Conservation (phyloP, 257 asterid species). For the Forsythia viridissima region DNA sequence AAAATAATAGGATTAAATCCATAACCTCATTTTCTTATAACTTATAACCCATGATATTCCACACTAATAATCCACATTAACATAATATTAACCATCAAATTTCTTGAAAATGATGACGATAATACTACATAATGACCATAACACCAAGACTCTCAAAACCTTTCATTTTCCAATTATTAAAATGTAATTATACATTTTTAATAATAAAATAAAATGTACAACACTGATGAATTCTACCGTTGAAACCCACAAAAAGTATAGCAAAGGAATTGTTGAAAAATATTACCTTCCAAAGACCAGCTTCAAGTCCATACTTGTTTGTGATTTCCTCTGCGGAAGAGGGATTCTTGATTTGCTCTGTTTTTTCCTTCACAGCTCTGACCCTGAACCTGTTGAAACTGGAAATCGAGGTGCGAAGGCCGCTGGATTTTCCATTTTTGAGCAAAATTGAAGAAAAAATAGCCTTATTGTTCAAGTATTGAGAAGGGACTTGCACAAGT, state of each 20-base stretch:
- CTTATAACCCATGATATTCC: too few species aligned
- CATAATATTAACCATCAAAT: too few species aligned
- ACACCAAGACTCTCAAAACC: too few species aligned
- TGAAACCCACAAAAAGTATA: not conserved
- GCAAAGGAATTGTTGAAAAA: not conserved
- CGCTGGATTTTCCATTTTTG: slow-evolving; percentile 18
- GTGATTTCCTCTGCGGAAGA: slow-evolving; percentile 77
- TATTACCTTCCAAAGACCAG: slow-evolving; percentile 94
- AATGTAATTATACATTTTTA: too few species aligned
- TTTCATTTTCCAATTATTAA: too few species aligned
- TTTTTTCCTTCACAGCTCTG: slow-evolving; percentile 79
- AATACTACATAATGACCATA: too few species aligned
- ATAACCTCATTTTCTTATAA: too few species aligned
- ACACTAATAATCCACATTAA: too few species aligned
- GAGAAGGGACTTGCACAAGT: slow-evolving; percentile 46
- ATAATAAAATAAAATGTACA: too few species aligned
- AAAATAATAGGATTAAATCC: too few species aligned
- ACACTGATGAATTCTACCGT: not conserved
- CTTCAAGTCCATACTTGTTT: slow-evolving; percentile 89
- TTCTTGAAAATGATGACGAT: too few species aligned
- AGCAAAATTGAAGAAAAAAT: slow-evolving; percentile 21
- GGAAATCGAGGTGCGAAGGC: slow-evolving; percentile 23
- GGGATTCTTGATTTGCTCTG: slow-evolving; percentile 59
- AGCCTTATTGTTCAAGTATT: slow-evolving; percentile 24
- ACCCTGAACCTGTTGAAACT: slow-evolving; percentile 38